phyloP scores from a whole-genome alignment of 169 alveolate genomes.

The Plasmodium fragile region DNA sequence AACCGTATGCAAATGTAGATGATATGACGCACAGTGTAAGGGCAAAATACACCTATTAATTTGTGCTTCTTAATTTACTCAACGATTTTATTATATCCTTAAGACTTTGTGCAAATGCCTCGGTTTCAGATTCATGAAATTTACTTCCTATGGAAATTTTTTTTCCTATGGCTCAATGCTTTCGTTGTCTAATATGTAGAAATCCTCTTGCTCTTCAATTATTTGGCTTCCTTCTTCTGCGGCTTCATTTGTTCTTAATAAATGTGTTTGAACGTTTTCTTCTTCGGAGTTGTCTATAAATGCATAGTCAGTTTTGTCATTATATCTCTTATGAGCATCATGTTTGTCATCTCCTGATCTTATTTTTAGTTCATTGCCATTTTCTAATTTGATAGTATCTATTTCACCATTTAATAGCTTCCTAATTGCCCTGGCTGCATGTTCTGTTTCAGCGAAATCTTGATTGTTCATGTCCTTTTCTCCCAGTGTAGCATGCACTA shows the following conservation, averaged over 20 bases:
- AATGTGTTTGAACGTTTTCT: neutral
- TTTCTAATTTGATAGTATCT: constrained; percentile 54
- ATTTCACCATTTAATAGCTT: constrained; percentile 62
- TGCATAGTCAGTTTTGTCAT: constrained; percentile 21
- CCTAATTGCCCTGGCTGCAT: constrained; percentile 72
- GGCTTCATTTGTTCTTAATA: constrained; percentile 11
- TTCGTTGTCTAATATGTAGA: constrained; percentile 26
- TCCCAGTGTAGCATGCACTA: neutral
- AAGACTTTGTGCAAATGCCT: constrained; percentile 45
- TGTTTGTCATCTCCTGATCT: constrained; percentile 5
- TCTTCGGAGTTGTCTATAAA: constrained; percentile 37
- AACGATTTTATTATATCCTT: constrained; percentile 32
- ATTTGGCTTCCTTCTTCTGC: neutral
- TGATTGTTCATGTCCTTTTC: neutral
- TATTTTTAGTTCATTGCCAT: constrained; percentile 68
- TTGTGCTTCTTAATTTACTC: constrained; percentile 18
- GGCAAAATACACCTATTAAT: constrained; percentile 10
- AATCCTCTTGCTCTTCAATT: constrained; percentile 27
- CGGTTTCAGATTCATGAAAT: constrained; percentile 24
- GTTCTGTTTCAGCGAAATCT: constrained; percentile 64
- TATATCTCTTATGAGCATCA: neutral
- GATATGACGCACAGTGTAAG: neutral
- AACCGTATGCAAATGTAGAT: neutral
- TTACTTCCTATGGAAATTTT: constrained; percentile 3
- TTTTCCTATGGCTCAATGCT: constrained; percentile 33